A percentile compares a stretch with the other conserved stretches of the same genome.
These are phyloP conservation scores for Epichloe uncinata DNA, from an alignment of 2,329 filamentous ascomycete species.

Conservation along the genomic window DNA sequence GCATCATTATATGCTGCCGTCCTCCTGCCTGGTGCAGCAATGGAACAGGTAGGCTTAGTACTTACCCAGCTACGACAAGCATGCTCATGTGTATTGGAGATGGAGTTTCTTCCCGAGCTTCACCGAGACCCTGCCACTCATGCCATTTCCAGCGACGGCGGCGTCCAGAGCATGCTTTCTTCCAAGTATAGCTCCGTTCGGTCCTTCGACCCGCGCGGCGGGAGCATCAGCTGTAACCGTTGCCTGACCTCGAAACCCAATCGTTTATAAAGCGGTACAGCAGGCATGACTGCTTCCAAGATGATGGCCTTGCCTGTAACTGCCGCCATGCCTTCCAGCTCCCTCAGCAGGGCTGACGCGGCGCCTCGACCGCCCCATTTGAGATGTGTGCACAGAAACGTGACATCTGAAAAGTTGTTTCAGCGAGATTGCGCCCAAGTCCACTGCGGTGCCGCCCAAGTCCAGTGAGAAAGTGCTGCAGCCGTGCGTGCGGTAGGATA, in stretches of 20 bases:
- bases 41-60: no score
- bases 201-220: slow-evolving; percentile 14
- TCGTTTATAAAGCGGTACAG: slow-evolving; percentile 24
- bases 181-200: slow-evolving; percentile 22
- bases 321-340: slow-evolving; percentile 20
- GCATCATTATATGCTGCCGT: no score
- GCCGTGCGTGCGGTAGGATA: not conserved
- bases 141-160: not conserved
- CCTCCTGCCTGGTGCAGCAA: no score
- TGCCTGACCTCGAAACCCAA: slow-evolving; percentile 21
- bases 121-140: no score
- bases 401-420: slow-evolving; percentile 15
- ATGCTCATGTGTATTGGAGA: not conserved
- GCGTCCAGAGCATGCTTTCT: slow-evolving; percentile 20
- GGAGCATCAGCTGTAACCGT: slow-evolving; percentile 23
- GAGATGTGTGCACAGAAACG: slow-evolving; percentile 27
- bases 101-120: no score
- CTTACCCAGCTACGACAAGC: not conserved
- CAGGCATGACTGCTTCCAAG: slow-evolving; percentile 26
- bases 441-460: no score
- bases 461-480: not conserved
- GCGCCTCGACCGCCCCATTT: slow-evolving; percentile 21
- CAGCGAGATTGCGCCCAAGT: not conserved
- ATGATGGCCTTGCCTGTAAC: slow-evolving; percentile 21
- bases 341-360: slow-evolving; percentile 19